Evolutionary conservation across 345 rosid genomes (phyloP), one percentile per base, ranked within the genome.

Genomic region (Linum trigynum): DNA sequence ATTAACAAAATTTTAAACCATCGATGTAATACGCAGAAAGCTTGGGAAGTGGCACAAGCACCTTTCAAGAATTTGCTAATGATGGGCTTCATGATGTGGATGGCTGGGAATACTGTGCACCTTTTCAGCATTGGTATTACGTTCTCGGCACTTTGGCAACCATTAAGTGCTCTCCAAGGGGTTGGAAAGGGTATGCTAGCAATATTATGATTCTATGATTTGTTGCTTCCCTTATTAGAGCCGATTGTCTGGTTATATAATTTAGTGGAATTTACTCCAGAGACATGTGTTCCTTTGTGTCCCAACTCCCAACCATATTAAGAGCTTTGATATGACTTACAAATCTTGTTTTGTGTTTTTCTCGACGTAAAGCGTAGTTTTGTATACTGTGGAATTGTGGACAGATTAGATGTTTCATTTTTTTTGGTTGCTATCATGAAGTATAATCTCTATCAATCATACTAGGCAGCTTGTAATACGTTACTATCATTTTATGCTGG

Each of bases 61-160:
- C 99, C 99, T 0, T 87, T 95, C 77, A 95, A 88, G 89, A 95
- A 91, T 78, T 82, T 95, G 88, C 63, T 95, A 71, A 95, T 95
- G 99, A 95, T 95, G 99, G 99, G 99, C 1, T 95, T 95, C 77
- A 95, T 95, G 99, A 95, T 95, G 99, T 95, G 99, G 99, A 95
- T 95, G 99, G 97, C 99, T 75, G 99, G 99, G 64, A 95, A 87
- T 69, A 89, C 97, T 1, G 99, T 95, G 63, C 99, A 95, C 82
- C 90, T 95, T 11, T 95, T 95, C 71, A 95, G 99, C 77, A 95
- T 95, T 71, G 99, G 99, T 42, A 95, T 95, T 62, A 91, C 96
- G 0, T 88, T 95, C 77, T 95, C 99, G 7, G 99, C 99, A 73
- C 98, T 95, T 63, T 95, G 96, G 96, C 97, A 91, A 72, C 99